These are phyloP conservation scores for Caloboletus inedulis DNA, from an alignment of 1,284 basidiomycete species.

Conservation along the genomic window DNA sequence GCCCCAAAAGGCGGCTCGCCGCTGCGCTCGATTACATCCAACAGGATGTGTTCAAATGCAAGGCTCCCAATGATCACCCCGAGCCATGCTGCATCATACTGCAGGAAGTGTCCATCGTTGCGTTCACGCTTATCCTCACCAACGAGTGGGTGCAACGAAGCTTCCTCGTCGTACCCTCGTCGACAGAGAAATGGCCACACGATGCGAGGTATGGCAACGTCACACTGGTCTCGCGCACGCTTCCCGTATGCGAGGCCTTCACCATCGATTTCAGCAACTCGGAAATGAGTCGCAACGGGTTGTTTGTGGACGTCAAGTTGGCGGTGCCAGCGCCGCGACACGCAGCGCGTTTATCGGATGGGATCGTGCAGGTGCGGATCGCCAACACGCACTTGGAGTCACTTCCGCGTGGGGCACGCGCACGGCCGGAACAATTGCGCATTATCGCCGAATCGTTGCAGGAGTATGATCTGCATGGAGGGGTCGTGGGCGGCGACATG, in stretches of 20 bases:
- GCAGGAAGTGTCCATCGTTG: conserved; percentile 55
- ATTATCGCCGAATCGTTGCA: conserved; percentile 48
- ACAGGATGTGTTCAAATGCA: conserved; percentile 45
- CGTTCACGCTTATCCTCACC: conserved; percentile 46
- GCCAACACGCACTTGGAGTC: conserved; percentile 73
- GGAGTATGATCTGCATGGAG: conserved; percentile 47
- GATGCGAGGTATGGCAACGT: conserved; percentile 54
- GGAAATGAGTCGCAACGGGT: conserved; percentile 48
- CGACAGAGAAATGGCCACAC: conserved; percentile 50
- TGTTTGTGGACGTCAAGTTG: conserved; percentile 56
- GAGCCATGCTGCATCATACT: conserved; percentile 59
- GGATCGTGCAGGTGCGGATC: conserved; percentile 49
- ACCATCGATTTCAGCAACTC: conserved; percentile 52
- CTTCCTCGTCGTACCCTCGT: conserved; percentile 56
- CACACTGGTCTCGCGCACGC: conserved; percentile 56
- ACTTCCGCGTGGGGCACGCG: conserved; percentile 40
- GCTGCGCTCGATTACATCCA: conserved; percentile 54
- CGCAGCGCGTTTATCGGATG: conserved; percentile 28
- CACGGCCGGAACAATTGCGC: conserved; percentile 51
- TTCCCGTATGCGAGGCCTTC: conserved; percentile 44
- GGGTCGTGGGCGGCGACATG: conserved; percentile 67
- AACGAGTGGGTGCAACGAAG: conserved; percentile 59
- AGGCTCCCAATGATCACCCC: conserved; percentile 38
- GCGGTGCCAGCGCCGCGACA: conserved; percentile 32
- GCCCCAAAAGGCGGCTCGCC: conserved; percentile 42